Percentiles rank a stretch among this genome's conserved stretches.
Conservation (phyloP, 257 asterid genomes). For the Parsonsia alboflavescens region DNA sequence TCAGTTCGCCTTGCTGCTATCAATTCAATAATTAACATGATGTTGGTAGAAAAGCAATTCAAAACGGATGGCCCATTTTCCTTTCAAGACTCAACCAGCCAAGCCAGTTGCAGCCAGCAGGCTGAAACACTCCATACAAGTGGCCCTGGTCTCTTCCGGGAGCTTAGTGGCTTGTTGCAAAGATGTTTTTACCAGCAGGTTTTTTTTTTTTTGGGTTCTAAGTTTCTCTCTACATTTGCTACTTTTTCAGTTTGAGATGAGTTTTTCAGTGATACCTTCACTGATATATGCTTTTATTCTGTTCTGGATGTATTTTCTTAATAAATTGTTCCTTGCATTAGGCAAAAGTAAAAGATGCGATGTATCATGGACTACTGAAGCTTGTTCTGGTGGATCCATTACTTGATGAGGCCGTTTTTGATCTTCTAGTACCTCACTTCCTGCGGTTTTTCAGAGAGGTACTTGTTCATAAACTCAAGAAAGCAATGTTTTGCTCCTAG, state of each 20-base stretch:
- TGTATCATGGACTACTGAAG: slow-evolving; percentile 68
- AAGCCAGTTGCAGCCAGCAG: slow-evolving; percentile 90
- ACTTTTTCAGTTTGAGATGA: not conserved
- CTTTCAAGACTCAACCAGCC: slow-evolving; percentile 86
- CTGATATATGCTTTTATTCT: not conserved
- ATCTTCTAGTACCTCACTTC: slow-evolving; percentile 73
- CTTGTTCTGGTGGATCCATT: slow-evolving; percentile 74
- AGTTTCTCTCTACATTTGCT: slow-evolving; percentile 15
- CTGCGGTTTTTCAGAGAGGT: slow-evolving; percentile 71
- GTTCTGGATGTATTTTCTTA: slow-evolving; percentile 1
- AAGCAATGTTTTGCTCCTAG: not conserved
- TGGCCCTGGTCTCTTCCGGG: slow-evolving; percentile 59
- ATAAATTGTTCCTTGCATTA: slow-evolving; percentile 21
- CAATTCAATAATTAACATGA: slow-evolving; percentile 59
- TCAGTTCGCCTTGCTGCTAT: slow-evolving; percentile 70
- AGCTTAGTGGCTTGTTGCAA: slow-evolving; percentile 78
- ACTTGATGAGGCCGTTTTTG: slow-evolving; percentile 48
- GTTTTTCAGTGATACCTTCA: not conserved
- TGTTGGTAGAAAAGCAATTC: slow-evolving; percentile 58
- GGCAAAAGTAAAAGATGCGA: slow-evolving; percentile 65
- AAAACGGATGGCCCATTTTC: slow-evolving; percentile 49
- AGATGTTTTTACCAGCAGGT: slow-evolving; percentile 93
- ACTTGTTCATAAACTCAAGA: slow-evolving; percentile 18
- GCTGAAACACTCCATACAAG: slow-evolving; percentile 41
- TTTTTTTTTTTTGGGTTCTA: not conserved